Conservation (phyloP, 2,329 filamentous ascomycete genomes). For the Fusarium mundagurra region DNA sequence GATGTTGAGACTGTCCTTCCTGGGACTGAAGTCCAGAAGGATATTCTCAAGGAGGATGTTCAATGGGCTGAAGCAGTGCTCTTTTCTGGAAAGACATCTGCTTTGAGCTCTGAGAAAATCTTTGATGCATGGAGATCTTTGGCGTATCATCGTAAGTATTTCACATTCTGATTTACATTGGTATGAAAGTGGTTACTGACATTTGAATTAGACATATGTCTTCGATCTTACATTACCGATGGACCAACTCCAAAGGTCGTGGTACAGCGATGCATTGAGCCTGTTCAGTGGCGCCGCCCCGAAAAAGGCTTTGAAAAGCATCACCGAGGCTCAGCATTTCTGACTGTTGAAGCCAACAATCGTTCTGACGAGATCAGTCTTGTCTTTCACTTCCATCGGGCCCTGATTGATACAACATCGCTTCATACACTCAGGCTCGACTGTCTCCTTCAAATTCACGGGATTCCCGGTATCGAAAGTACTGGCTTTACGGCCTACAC, state of each 20-base stretch:
- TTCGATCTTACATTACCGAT: background rate
- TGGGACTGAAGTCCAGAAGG: constrained; percentile 8
- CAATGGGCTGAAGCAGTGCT: constrained; percentile 15
- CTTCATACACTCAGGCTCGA: constrained; percentile 2
- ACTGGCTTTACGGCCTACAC: background rate
- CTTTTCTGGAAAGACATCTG: background rate
- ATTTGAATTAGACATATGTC: background rate
- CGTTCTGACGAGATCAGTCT: background rate
- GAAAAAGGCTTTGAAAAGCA: background rate
- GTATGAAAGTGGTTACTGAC: background rate
- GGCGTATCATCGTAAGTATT: constrained; percentile 2
- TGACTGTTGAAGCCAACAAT: background rate
- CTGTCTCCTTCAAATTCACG: background rate
- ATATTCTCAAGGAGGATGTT: constrained; percentile 5
- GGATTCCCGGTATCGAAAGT: constrained; percentile 3
- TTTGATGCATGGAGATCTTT: constrained; percentile 2
- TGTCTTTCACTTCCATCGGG: constrained; percentile 2
- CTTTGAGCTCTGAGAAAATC: background rate
- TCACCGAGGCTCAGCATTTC: background rate
- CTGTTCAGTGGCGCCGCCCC: background rate
- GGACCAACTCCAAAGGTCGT: background rate
- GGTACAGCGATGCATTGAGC: background rate
- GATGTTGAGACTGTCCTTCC: constrained; percentile 1
- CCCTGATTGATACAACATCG: background rate
- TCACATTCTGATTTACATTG: rapidly evolving